Percentiles rank a stretch among this genome's conserved stretches.
Evolutionary conservation across 208 protist species (phyloP).

Genomic region (Leishmania braziliensis): DNA sequence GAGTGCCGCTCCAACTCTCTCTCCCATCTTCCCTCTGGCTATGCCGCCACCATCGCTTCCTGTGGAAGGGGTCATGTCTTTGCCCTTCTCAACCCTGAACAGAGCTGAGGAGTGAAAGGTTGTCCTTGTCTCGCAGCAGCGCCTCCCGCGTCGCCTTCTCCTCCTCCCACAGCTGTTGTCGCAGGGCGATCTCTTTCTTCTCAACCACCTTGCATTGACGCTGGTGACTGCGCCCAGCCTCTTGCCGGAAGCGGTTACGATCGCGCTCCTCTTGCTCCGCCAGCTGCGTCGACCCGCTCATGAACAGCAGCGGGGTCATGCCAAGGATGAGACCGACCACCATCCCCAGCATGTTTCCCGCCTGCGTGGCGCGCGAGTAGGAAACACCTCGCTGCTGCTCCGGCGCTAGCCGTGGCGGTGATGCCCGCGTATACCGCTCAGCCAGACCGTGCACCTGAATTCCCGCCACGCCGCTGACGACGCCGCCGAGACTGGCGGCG

Average conservation of each 20-base stretch:
- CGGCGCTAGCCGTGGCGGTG: conserved; percentile 57
- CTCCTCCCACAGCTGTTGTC: conserved; percentile 25
- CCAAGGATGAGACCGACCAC: conserved; percentile 71
- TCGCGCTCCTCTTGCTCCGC: conserved; percentile 34
- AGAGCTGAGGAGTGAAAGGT: background rate
- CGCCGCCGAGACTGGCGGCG: conserved; percentile 78
- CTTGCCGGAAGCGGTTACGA: conserved; percentile 28
- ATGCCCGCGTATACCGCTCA: conserved; percentile 64
- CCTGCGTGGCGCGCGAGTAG: conserved; percentile 43
- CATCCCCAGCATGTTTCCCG: conserved; percentile 83
- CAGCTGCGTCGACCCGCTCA: conserved; percentile 35
- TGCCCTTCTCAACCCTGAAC: background rate
- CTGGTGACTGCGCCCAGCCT: conserved; percentile 37
- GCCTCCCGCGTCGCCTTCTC: conserved; percentile 5
- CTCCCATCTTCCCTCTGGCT: background rate
- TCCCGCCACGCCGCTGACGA: conserved; percentile 80
- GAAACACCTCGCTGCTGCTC: conserved; percentile 47
- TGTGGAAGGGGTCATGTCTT: background rate
- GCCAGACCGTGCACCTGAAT: conserved; percentile 90
- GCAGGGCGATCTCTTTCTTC: conserved; percentile 28
- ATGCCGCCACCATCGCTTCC: background rate
- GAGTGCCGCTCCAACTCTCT: background rate
- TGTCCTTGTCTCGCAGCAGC: background rate
- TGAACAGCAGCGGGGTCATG: conserved; percentile 79
- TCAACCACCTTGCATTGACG: conserved; percentile 22